Percentiles rank a stretch among this genome's conserved stretches.
phyloP scores from a whole-genome alignment of 2,329 filamentous ascomycete species.

The Alternaria consortialis region DNA sequence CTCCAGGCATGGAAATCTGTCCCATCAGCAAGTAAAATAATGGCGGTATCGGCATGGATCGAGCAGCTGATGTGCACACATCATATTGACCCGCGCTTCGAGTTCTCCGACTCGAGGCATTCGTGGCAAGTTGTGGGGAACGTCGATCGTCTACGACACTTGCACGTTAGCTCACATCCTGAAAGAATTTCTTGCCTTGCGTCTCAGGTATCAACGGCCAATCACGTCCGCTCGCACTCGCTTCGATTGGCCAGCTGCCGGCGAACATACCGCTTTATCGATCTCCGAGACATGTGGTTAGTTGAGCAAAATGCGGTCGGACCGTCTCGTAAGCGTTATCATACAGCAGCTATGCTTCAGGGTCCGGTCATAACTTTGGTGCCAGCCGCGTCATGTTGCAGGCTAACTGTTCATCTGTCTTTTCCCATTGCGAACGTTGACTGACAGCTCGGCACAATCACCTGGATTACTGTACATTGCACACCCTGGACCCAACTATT shows the following conservation, averaged over 20 bases:
- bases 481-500: background rate
- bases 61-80: background rate
- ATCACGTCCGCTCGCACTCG: background rate
- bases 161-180: slow-evolving; percentile 9
- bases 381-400: slow-evolving; percentile 12
- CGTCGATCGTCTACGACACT: slow-evolving; percentile 14
- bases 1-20: background rate
- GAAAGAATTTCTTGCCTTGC: slow-evolving; percentile 12
- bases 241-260: slow-evolving; percentile 13
- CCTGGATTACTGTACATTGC: background rate
- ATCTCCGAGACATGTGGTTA: slow-evolving; percentile 8
- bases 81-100: background rate
- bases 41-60: background rate
- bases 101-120: slow-evolving; percentile 6
- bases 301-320: slow-evolving; percentile 14
- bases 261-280: slow-evolving; percentile 16
- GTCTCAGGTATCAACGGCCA: background rate
- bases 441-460: slow-evolving; percentile 4
- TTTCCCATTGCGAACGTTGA: background rate
- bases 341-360: slow-evolving; percentile 8
- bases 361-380: slow-evolving; percentile 8
- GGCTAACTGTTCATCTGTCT: background rate
- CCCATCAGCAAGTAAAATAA: background rate
- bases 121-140: slow-evolving; percentile 5
- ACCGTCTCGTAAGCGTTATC: slow-evolving; percentile 10